Evolutionary conservation across 257 asterid genomes (phyloP).

Genomic region (Solanum chilense): DNA sequence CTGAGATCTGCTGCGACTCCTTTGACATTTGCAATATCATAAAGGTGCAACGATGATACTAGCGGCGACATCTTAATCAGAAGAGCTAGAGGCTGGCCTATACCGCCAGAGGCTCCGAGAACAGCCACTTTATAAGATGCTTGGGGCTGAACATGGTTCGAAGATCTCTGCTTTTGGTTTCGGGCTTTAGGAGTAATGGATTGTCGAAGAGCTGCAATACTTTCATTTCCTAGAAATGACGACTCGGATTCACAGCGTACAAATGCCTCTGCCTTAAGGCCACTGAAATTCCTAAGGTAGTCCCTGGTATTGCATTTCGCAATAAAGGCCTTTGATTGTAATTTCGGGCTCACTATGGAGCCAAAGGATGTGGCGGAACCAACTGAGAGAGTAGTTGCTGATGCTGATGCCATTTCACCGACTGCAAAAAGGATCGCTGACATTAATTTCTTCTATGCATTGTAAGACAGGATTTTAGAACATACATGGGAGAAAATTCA

Average conservation of each 20-base stretch:
- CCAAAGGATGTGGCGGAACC: neutral
- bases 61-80: constrained; percentile 13
- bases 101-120: constrained; percentile 12
- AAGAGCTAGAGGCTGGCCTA: constrained; percentile 11
- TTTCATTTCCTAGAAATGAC: constrained; percentile 1
- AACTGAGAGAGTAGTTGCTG: constrained; percentile 4
- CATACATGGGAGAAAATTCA: neutral
- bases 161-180: neutral
- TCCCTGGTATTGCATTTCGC: neutral
- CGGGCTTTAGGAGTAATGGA: neutral
- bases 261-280: neutral
- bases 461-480: neutral
- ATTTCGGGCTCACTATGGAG: neutral
- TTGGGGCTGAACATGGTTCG: neutral
- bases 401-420: constrained; percentile 6
- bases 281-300: neutral
- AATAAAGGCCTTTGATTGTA: neutral
- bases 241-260: neutral
- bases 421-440: neutral
- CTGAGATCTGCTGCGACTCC: constrained; percentile 14
- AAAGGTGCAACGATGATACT: constrained; percentile 3
- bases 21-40: constrained; percentile 12
- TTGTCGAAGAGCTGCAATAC: neutral
- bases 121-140: constrained; percentile 12
- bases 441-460: neutral